Evolutionary conservation across 805 yeast species (phyloP), one percentile per base, ranked within the genome.

Genomic region (Candida sithepensis): DNA sequence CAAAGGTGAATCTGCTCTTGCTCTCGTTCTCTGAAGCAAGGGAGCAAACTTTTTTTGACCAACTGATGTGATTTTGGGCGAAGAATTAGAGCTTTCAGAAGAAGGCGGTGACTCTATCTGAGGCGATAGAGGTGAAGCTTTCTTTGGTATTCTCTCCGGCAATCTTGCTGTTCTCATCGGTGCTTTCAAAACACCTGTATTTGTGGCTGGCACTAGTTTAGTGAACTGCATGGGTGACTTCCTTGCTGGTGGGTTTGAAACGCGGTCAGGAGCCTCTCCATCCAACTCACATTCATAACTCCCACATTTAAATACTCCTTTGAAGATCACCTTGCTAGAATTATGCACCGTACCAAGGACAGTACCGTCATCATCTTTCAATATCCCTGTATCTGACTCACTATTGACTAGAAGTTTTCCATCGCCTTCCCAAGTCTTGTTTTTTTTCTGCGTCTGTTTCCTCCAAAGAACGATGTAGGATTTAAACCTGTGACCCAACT

Each of bases 391-490:
- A 41, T 61, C 58, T 1, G 52, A 43, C 2, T 32, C 20, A 3
- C 20, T 16, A n/a, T 65, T 59, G 2, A 74, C 60, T 0, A 66
- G 56, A 14, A 85, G 68, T 30, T 68, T 65, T 0, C 96, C 98
- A 67, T 94, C 98, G 2, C 96, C 96, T 46, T 88, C 95, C 99
- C 99, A 94, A 0, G 89, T 82, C 62, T 91, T 91, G 64, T 90
- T 82, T 71, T 92, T 89, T 66, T 86, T 88, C 28, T 69, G 73
- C 0, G 92, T 72, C 38, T 74, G 73, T 63, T 88, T 89, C 30
- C 99, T 70, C 76, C 84, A 86, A 54, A 87, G 75, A 5, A 81
- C 79, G 21, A 59, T 52, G 53, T 58, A 69, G 14, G 16, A 30
- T 14, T 12, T 30, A 12, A 14, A 30, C 8, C 16, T 9, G 34